phyloP scores from a whole-genome alignment of 345 rosid species.

The Adansonia digitata region DNA sequence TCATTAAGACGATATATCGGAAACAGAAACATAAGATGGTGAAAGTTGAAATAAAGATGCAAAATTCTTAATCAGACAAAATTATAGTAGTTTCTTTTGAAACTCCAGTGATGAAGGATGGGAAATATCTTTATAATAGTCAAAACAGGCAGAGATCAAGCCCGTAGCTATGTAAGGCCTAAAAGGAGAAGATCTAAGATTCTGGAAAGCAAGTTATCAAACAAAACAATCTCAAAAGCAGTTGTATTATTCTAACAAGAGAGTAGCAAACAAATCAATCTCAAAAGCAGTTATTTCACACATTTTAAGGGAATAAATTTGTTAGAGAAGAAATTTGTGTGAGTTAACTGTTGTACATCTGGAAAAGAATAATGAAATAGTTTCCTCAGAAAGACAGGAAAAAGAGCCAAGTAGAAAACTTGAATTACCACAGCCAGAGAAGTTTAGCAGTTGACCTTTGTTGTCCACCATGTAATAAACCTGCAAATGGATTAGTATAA shows the following conservation, averaged over 20 bases:
- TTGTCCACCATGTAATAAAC: slow-evolving; percentile 84
- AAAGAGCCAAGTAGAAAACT: slow-evolving; percentile 6
- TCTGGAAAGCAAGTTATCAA: background rate
- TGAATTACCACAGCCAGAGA: slow-evolving; percentile 80
- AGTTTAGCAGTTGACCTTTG: slow-evolving; percentile 62
- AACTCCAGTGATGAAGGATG: background rate
- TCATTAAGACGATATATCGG: background rate
- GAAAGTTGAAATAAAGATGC: background rate
- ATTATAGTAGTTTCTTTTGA: background rate
- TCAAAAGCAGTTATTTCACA: background rate
- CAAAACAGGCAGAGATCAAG: background rate
- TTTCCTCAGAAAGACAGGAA: background rate
- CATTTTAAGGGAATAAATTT: background rate
- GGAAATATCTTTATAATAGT: background rate
- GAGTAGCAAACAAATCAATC: background rate
- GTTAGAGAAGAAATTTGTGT: background rate
- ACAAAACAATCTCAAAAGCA: background rate
- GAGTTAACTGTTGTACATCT: background rate
- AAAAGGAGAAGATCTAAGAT: background rate
- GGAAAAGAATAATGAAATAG: background rate
- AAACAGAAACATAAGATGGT: slow-evolving; percentile 6
- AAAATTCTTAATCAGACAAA: background rate
- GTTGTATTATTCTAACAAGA: background rate
- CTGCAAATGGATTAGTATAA: slow-evolving; percentile 37
- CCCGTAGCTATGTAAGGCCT: background rate